phyloP scores from a whole-genome alignment of 1,284 basidiomycete species.

The Tylopilus sp. region DNA sequence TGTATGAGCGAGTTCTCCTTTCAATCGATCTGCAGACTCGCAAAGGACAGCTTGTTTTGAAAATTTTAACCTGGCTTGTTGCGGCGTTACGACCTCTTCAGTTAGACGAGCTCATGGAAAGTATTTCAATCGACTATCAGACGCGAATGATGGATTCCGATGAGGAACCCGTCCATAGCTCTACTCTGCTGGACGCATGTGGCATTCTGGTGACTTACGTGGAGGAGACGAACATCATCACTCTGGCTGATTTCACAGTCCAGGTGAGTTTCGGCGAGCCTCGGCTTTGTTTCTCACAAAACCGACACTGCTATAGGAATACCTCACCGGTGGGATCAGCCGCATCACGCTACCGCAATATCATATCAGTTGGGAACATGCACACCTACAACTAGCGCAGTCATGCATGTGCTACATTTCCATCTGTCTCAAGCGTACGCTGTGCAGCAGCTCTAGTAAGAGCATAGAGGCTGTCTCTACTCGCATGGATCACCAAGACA shows the following conservation, averaged over 20 bases:
- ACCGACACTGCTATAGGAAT: background rate
- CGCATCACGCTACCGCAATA: background rate
- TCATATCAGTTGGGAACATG: background rate
- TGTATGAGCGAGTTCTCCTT: background rate
- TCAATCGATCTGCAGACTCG: background rate
- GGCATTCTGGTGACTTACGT: slow-evolving; percentile 1
- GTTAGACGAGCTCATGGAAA: background rate
- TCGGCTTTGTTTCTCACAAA: background rate
- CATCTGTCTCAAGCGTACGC: background rate
- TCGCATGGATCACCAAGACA: background rate
- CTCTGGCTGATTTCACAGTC: background rate
- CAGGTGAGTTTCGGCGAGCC: background rate
- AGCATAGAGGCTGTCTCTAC: no score
- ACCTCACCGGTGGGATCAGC: background rate
- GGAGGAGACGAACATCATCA: background rate
- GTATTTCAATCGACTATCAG: background rate
- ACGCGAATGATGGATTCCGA: background rate
- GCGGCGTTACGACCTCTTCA: background rate
- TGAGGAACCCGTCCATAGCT: background rate
- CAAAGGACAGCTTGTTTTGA: background rate
- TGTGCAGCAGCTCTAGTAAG: no score
- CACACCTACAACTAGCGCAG: background rate
- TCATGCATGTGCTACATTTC: slow-evolving; percentile 3
- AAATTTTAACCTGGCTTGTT: background rate
- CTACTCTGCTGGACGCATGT: background rate